Evolutionary conservation across 2,329 filamentous ascomycete genomes (phyloP).

Genomic region (Aaosphaeria pasadenensis): DNA sequence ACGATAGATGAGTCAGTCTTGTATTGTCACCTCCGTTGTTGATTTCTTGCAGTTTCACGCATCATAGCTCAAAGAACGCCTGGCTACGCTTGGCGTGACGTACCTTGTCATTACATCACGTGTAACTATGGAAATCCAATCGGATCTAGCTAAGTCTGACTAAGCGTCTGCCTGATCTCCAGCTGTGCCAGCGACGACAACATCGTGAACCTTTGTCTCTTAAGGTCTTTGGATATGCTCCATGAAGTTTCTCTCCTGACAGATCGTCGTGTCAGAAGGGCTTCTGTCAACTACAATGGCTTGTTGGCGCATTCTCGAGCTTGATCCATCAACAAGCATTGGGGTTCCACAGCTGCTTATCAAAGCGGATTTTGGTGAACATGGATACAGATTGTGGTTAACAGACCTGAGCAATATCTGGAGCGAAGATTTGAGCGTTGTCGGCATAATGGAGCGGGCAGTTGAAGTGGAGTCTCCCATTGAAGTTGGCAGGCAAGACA

Average conservation of each 20-base stretch:
- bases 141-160: too few species aligned
- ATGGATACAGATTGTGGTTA: constrained; percentile 63
- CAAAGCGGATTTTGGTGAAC: constrained; percentile 53
- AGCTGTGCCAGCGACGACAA: too few species aligned
- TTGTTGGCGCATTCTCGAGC: constrained; percentile 31
- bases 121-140: too few species aligned
- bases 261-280: too few species aligned
- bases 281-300: constrained; percentile 9
- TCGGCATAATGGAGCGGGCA: constrained; percentile 62
- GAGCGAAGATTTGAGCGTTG: constrained; percentile 62
- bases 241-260: too few species aligned
- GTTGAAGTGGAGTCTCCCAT: constrained; percentile 65
- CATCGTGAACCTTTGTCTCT: too few species aligned
- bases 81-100: too few species aligned
- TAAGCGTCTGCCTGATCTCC: too few species aligned
- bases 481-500: constrained; percentile 64
- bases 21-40: background rate
- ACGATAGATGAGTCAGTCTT: background rate
- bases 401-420: constrained; percentile 75
- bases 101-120: too few species aligned
- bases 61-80: too few species aligned
- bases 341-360: constrained; percentile 60
- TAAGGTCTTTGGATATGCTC: too few species aligned
- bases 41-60: too few species aligned
- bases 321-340: constrained; percentile 18